Evolutionary conservation across 768 basidiomycete species (phyloP), one percentile per base, ranked within the genome.

Genomic region (Artomyces pyxidatus): DNA sequence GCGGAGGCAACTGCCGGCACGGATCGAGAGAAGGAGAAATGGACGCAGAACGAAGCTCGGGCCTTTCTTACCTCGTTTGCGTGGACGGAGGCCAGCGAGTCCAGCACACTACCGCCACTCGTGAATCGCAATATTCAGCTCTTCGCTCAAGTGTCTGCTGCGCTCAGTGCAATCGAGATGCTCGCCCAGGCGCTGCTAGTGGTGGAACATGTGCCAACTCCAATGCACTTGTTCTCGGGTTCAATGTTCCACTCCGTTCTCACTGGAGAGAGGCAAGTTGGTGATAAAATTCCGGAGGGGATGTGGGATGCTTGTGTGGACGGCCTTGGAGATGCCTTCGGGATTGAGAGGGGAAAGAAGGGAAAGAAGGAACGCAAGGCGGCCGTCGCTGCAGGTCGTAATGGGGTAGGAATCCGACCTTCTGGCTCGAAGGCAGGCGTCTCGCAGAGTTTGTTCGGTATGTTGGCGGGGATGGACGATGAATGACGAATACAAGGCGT

Each of bases 121-220:
- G 61, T 64, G 17, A 79, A 85, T 59, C 71, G 85, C 5, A 76
- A 80, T 57, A 66, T 88, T 37, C 87, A 88, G 56, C 71, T 89
- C 14, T 68, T 71, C 44, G 84, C 85, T 0, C 87, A 91, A 55
- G 59, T 76, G 11, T 63, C 80, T 3, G 71, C 73, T 59, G 74
- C 83, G 4, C 57, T 81, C 6, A 82, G 86, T 50, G 71, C 72
- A 28, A 69, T 87, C 38, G 75, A 76, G 23, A 71, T 78, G 39
- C 68, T 91, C 16, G 69, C 77, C 0, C 78, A 88, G 56, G 71
- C 76, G 12, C 64, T 90, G 32, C 68, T 87, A 8, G 66, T 91
- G 40, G 61, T 71, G 3, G 64, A 75, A 25, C 63, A 64, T 1
- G 63, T 79, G 10, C 74, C 77, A 6, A 68, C 67, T 45, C 67